These are phyloP conservation scores for Limnomonas spitsbergensis DNA, from an alignment of 139 green algal species.

Conservation along the genomic window DNA sequence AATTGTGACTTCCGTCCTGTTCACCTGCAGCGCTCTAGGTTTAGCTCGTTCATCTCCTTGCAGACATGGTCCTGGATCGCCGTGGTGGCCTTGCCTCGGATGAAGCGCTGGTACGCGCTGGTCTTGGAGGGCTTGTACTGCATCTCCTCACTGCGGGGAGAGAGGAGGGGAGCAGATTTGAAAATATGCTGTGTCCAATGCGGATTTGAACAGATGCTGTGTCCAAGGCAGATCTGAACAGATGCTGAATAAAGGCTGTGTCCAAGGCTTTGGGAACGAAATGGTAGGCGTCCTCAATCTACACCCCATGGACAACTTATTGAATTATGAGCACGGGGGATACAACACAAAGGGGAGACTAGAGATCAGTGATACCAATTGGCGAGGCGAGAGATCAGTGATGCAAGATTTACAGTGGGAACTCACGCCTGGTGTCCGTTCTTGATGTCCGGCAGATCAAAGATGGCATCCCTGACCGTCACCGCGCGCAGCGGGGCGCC, in stretches of 20 bases:
- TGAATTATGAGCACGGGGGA: too few species aligned
- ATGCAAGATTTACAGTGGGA: too few species aligned
- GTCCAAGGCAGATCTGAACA: too few species aligned
- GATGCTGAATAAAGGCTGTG: too few species aligned
- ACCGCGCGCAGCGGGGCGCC: conserved; percentile 83
- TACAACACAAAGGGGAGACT: too few species aligned
- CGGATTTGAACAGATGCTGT: too few species aligned
- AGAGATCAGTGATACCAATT: too few species aligned
- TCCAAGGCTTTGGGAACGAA: too few species aligned
- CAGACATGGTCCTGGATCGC: conserved; percentile 37
- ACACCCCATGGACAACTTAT: too few species aligned
- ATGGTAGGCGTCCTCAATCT: too few species aligned
- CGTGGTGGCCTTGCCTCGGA: conserved; percentile 52
- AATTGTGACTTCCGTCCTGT: neutral
- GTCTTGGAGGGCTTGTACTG: conserved; percentile 52
- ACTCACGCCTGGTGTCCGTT: conserved; percentile 72
- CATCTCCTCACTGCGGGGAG: conserved; percentile 39
- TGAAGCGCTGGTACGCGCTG: conserved; percentile 76
- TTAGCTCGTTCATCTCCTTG: conserved; percentile 90
- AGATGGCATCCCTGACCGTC: conserved; percentile 90
- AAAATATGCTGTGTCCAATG: too few species aligned
- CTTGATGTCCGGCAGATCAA: conserved; percentile 80
- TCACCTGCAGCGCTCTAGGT: conserved; percentile 83
- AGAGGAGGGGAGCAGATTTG: neutral
- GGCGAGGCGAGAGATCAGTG: too few species aligned